These are phyloP conservation scores for Gleditsia sinensis DNA, from an alignment of 306 rosid species.

Conservation along the genomic window DNA sequence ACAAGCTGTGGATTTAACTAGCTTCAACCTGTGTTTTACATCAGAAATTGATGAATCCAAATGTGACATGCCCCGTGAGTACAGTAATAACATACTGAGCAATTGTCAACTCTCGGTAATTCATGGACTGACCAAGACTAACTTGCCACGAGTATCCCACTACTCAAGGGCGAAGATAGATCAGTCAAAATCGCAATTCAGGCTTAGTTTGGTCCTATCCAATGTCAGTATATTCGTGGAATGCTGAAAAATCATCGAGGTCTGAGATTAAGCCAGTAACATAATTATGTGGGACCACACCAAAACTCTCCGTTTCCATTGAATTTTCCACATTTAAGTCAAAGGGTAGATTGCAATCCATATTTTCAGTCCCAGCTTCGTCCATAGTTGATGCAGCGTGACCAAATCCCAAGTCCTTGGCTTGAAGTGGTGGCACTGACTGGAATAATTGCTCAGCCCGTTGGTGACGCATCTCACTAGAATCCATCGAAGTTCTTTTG, in stretches of 20 bases:
- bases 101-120: conserved; percentile 24
- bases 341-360: conserved; percentile 33
- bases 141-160: conserved; percentile 31
- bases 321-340: conserved; percentile 36
- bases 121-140: conserved; percentile 33
- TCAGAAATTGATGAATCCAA: conserved; percentile 21
- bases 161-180: conserved; percentile 13
- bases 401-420: conserved; percentile 49
- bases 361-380: conserved; percentile 37
- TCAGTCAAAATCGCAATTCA: conserved; percentile 38
- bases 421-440: conserved; percentile 37
- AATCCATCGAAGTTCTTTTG: conserved; percentile 53
- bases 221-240: conserved; percentile 61
- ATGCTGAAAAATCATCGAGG: conserved; percentile 61
- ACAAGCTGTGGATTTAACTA: conserved; percentile 26
- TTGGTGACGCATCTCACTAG: conserved; percentile 50
- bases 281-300: conserved; percentile 50
- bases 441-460: conserved; percentile 44
- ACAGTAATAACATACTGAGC: conserved; percentile 8
- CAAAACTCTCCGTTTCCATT: conserved; percentile 48
- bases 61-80: conserved; percentile 32
- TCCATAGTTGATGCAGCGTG: conserved; percentile 33
- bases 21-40: conserved; percentile 12
- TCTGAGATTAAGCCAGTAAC: conserved; percentile 55
- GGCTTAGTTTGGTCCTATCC: conserved; percentile 46